Evolutionary conservation across 1,284 basidiomycete species (phyloP).

Genomic region (Somion occarium): DNA sequence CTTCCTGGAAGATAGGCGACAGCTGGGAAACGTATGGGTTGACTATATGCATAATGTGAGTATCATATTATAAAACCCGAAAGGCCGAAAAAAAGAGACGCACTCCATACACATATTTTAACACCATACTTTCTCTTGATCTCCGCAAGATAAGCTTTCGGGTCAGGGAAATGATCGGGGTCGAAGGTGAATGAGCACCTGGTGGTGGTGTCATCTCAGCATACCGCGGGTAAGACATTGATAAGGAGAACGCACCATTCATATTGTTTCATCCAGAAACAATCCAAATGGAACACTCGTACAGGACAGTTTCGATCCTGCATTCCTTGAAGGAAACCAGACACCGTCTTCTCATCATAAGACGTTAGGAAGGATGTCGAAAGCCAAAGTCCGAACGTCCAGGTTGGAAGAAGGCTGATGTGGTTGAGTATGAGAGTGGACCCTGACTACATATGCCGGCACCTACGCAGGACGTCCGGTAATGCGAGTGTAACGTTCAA

Average conservation of each 20-base stretch:
- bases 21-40: conserved; percentile 69
- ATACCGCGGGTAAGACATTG: too few relatives aligned
- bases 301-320: conserved; percentile 59
- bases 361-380: conserved; percentile 73
- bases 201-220: neutral
- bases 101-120: conserved; percentile 73
- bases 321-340: conserved; percentile 69
- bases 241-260: conserved; percentile 60
- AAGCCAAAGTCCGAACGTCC: conserved; percentile 76
- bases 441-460: neutral
- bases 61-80: conserved; percentile 1
- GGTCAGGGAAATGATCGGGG: conserved; percentile 71
- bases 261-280: conserved; percentile 80
- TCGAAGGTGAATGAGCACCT: conserved; percentile 78
- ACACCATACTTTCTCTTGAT: conserved; percentile 69
- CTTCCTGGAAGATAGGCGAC: conserved; percentile 68
- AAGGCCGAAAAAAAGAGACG: conserved; percentile 19
- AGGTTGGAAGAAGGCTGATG: conserved; percentile 55
- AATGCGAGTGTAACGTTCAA: conserved; percentile 58
- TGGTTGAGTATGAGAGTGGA: conserved; percentile 2
- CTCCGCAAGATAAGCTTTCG: conserved; percentile 57
- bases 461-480: conserved; percentile 60
- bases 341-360: conserved; percentile 65
- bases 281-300: conserved; percentile 77
- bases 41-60: conserved; percentile 31